Base-by-base conservation (phyloP, 176 grass and related monocot genomes). In the Hyparrhenia diplandra region DNA sequence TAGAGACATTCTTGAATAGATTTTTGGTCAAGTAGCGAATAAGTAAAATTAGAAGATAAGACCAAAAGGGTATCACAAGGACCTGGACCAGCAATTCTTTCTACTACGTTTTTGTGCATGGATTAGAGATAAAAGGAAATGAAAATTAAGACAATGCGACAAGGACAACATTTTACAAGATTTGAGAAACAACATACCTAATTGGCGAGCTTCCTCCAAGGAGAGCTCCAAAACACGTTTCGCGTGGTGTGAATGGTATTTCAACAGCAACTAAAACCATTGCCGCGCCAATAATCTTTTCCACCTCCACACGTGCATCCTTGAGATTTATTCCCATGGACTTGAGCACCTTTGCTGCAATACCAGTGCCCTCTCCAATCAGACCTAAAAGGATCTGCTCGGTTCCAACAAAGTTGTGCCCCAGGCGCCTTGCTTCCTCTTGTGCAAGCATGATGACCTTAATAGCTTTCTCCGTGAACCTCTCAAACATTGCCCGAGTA, bases 281-380 rank as follows among this genome's bases (percentile, higher is more conserved):
- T 64, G 92, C 95, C 13, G 86, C 85, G 39, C 95, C 95, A 71
- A 98, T 92, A 72, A 98, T 93, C 88, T 98, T 94, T 69, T 98
- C 95, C 61, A 98, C 95, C 83, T 98, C 95, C 30, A 91, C 95
- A 17, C 92, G 85, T 3, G 92, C 95, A 92, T 98, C 95, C 85
- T 98, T 94, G 23, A 98, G 88, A 85, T 98, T 98, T 80, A 98
- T 92, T 35, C 95, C 95, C 95, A 98, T 98, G 30, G 95, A 98
- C 84, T 94, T 98, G 68, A 98, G 90, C n/a, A 98, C 95, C 74
- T 94, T 98, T 29, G 95, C 89, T 79, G 95, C 95, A 85, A 94
- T 98, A 54, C 95, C 92, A 21, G 90, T 94, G 29, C 92, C 92
- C 84, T 98, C 95, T 62, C 92, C 92, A 64, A 98, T 90, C 71